Conservation (phyloP, 169 alveolate genomes). For the Plasmodium relictum region DNA sequence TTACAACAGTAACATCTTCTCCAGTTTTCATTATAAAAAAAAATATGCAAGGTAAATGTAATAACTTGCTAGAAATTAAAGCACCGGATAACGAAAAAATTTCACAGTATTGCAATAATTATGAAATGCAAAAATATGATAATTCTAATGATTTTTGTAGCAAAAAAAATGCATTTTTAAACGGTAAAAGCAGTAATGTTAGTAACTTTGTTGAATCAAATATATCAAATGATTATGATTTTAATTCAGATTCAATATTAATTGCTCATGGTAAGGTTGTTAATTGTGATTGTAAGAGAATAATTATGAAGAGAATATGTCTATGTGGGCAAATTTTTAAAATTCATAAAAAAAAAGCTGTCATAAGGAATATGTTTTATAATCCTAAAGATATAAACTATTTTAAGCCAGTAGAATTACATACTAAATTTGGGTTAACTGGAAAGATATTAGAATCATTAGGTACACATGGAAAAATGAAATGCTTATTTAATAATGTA, state of each 20-base stretch:
- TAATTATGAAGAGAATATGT: slow-evolving; percentile 96
- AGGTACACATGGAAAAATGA: slow-evolving; percentile 99
- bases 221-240: neutral
- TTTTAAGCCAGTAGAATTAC: slow-evolving; percentile 98
- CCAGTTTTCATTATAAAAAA: slow-evolving; percentile 66
- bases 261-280: slow-evolving; percentile 92
- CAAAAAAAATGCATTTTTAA: neutral
- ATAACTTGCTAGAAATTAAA: neutral
- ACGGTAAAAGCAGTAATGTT: neutral
- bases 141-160: neutral
- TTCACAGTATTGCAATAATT: neutral
- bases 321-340: slow-evolving; percentile 97
- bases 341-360: slow-evolving; percentile 96
- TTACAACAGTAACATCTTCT: slow-evolving; percentile 87
- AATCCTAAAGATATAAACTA: slow-evolving; percentile 96
- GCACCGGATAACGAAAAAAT: too few relatives aligned
- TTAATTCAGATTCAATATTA: slow-evolving; percentile 9
- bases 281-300: slow-evolving; percentile 94
- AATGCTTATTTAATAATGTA: slow-evolving; percentile 96
- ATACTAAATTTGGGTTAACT: slow-evolving; percentile 97
- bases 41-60: neutral
- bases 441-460: slow-evolving; percentile 97
- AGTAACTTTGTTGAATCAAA: neutral
- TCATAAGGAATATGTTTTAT: slow-evolving; percentile 98
- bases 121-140: neutral